Evolutionary conservation across 2,329 filamentous ascomycete species (phyloP).

Genomic region (Blumeriella jaapii): DNA sequence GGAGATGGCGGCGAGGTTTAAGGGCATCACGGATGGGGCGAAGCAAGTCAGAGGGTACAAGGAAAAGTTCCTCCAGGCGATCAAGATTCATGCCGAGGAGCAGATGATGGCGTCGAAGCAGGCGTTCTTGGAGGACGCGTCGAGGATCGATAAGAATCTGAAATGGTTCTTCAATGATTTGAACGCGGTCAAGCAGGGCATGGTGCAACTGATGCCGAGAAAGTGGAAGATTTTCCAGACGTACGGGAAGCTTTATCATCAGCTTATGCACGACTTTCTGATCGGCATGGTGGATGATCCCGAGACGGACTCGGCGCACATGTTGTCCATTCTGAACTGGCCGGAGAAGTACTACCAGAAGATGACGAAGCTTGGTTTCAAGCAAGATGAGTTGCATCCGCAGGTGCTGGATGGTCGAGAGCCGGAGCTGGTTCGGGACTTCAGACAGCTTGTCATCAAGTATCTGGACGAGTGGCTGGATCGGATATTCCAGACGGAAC

Average conservation of each 20-base stretch:
- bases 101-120: constrained; percentile 51
- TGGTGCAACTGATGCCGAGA: constrained; percentile 83
- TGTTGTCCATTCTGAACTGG: constrained; percentile 88
- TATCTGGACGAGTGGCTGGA: constrained; percentile 98
- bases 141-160: constrained; percentile 73
- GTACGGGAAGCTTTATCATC: constrained; percentile 84
- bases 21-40: constrained; percentile 87
- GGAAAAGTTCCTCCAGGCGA: constrained; percentile 74
- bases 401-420: constrained; percentile 88
- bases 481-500: constrained; percentile 74
- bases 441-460: constrained; percentile 88
- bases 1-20: constrained; percentile 85
- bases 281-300: constrained; percentile 73
- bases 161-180: constrained; percentile 98
- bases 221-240: constrained; percentile 94
- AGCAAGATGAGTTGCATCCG: constrained; percentile 63
- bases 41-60: constrained; percentile 93
- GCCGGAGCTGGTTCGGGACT: constrained; percentile 82
- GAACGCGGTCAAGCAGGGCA: constrained; percentile 85
- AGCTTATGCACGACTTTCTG: constrained; percentile 90
- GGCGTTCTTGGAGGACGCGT: constrained; percentile 73
- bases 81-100: constrained; percentile 48
- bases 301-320: constrained; percentile 73
- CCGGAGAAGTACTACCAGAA: constrained; percentile 93
- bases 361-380: constrained; percentile 81